Percentiles rank a stretch among this genome's conserved stretches.
Conservation (phyloP, 2,329 filamentous ascomycete species). For the Cordyceps farinosa region DNA sequence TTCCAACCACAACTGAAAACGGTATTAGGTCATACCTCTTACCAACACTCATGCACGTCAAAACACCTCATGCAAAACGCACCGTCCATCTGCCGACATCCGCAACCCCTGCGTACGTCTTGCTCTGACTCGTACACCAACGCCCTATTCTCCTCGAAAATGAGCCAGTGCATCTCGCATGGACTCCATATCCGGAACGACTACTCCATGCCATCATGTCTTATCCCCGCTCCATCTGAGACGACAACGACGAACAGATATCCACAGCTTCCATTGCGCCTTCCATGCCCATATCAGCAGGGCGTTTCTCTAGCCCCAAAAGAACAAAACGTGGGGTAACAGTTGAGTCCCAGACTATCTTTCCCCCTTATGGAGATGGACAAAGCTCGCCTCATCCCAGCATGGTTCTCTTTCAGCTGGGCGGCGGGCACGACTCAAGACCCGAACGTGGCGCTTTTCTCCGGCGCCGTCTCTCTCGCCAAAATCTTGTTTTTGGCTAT, state of each 20-base stretch:
- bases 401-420: neutral
- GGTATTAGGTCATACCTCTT: too few relatives aligned
- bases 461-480: neutral
- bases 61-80: too few relatives aligned
- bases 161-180: neutral
- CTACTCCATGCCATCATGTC: too few relatives aligned
- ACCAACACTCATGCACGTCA: too few relatives aligned
- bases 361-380: neutral
- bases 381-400: neutral
- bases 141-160: neutral
- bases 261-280: conserved; percentile 12
- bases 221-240: too few relatives aligned
- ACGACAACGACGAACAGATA: neutral
- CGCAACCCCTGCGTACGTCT: neutral
- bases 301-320: too few relatives aligned
- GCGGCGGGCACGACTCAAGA: conserved; percentile 8
- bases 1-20: too few relatives aligned
- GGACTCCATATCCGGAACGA: neutral
- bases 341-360: neutral
- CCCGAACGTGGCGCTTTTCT: neutral
- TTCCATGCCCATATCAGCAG: neutral
- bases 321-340: neutral
- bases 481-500: too few relatives aligned
- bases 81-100: neutral
- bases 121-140: neutral